A percentile compares a stretch with the other conserved stretches of the same genome.
These are phyloP conservation scores for Epithemia pelagica DNA, from an alignment of 108 stramenopile genomes.

Conservation along the genomic window DNA sequence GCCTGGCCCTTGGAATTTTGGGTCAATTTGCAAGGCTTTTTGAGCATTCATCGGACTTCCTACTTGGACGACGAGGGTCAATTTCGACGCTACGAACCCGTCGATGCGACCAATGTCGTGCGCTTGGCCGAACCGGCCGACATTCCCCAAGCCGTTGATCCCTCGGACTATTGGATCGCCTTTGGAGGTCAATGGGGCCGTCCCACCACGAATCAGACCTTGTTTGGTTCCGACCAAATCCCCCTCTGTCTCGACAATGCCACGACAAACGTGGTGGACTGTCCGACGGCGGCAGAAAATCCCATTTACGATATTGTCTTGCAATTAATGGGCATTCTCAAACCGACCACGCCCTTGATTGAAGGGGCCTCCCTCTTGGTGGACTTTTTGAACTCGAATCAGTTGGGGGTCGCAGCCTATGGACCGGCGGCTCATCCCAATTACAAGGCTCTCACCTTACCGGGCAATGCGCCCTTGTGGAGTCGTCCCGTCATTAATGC, in stretches of 20 bases:
- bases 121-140: not conserved
- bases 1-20: not conserved
- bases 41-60: not conserved
- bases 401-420: not conserved
- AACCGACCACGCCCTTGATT: not conserved
- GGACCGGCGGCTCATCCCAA: not conserved
- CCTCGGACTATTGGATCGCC: not conserved
- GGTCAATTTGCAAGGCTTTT: not conserved
- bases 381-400: no score
- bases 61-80: not conserved
- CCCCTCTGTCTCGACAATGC: not conserved
- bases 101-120: conserved; percentile 3
- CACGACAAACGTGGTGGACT: not conserved
- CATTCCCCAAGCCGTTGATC: not conserved
- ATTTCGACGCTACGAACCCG: not conserved
- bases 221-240: not conserved
- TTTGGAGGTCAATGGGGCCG: not conserved
- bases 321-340: not conserved
- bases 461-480: not conserved
- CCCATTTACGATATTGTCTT: not conserved
- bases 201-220: no score
- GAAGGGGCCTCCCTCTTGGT: not conserved
- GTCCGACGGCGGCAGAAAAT: not conserved
- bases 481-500: not conserved
- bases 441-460: not conserved